Conservation (phyloP, 768 basidiomycete genomes). For the Boletus rex-veris region DNA sequence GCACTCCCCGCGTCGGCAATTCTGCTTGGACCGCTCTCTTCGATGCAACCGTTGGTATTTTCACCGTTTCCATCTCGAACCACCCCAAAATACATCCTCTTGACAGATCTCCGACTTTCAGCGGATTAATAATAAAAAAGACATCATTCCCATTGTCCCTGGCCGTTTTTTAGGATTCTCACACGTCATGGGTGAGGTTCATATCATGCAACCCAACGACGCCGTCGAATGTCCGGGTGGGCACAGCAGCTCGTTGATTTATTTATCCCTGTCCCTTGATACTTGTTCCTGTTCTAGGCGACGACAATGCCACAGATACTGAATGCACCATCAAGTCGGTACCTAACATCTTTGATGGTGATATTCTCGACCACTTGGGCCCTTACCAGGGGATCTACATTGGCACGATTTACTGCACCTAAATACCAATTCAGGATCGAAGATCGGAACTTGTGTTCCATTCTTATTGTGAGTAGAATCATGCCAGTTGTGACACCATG, state of each 20-base stretch:
- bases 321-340: conserved; percentile 55
- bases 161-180: conserved; percentile 48
- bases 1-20: conserved; percentile 31
- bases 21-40: conserved; percentile 28
- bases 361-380: conserved; percentile 56
- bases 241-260: not conserved
- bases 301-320: conserved; percentile 53
- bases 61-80: not conserved
- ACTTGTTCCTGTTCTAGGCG: conserved; percentile 27
- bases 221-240: conserved; percentile 42
- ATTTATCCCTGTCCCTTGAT: not conserved
- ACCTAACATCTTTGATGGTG: conserved; percentile 47
- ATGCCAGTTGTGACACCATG: not conserved
- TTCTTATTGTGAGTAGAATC: conserved; percentile 5
- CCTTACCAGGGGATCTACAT: conserved; percentile 53
- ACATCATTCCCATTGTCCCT: conserved; percentile 56
- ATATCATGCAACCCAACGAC: conserved; percentile 38
- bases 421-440: conserved; percentile 2
- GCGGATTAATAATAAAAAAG: conserved; percentile 33
- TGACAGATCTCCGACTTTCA: conserved; percentile 23
- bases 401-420: conserved; percentile 45
- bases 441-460: not conserved
- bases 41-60: conserved; percentile 19
- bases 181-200: conserved; percentile 37
- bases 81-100: not conserved